Base-by-base conservation (phyloP, 257 asterid genomes). In the Solanum raphanifolium region DNA sequence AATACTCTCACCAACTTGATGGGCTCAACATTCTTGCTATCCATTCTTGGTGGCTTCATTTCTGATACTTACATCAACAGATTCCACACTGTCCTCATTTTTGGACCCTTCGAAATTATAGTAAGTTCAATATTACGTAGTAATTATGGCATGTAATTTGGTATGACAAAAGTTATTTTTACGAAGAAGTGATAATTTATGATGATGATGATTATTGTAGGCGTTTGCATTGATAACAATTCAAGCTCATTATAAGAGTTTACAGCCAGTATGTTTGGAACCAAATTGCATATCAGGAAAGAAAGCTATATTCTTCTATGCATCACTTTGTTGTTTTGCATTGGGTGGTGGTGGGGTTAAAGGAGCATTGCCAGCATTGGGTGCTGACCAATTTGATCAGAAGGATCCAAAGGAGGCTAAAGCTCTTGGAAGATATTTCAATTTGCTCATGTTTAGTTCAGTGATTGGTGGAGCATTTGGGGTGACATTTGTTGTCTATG, bases 21-120 rank as follows among this genome's bases (percentile, higher is more conserved):
- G 95, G 98, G 98, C n/a, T 91, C 98, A 10, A 92, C 95, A 27
- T 95, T 91, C 95, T 79, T 95, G 93, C 98, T 95, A 55, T 71
- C 98, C 25, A 81, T 92, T 15, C 87, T 94, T 43, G 96, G 98
- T 60, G 98, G 94, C 39, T 94, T 95, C 93, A 92, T 95, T 85
- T 94, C 98, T 8, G 98, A 95, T 87, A 94, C 97, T 39, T 94
- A 89, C 88, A 87, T 94, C 84, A 88, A 93, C 89, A 85, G 98
- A 83, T 91, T 91, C 90, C 90, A 87, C 32, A 93, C 98, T 9
- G 79, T 90, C 81, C 91, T 95, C 88, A 92, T 94, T 62, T 95
- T 95, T 71, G 98, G 98, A 5, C 41, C 88, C 1, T 13, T 94
- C 1, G 98, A 95, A 90, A 35, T 94, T 32, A 2, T 90, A 90